Conservation (phyloP, 345 rosid species). For the Noccaea caerulescens region DNA sequence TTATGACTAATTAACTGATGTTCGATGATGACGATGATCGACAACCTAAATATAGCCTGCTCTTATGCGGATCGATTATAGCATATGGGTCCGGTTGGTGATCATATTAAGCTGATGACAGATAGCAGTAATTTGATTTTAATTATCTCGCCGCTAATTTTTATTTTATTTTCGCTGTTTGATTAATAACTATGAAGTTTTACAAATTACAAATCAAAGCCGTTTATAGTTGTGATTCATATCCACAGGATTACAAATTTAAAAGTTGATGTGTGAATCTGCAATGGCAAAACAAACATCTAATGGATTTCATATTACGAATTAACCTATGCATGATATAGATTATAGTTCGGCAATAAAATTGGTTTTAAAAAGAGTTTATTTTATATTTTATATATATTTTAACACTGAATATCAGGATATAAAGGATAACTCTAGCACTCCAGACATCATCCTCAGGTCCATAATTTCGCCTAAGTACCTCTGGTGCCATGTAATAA, state of each 20-base stretch:
- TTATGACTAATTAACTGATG: no score
- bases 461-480: conserved; percentile 77
- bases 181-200: no score
- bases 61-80: no score
- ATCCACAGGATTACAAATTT: not conserved
- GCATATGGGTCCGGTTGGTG: no score
- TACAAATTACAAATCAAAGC: no score
- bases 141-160: no score
- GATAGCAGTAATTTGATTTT: no score
- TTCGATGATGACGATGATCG: not conserved
- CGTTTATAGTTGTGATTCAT: not conserved
- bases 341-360: not conserved
- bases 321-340: not conserved
- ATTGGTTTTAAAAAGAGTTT: no score
- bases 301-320: not conserved
- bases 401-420: no score
- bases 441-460: conserved; percentile 93
- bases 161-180: no score
- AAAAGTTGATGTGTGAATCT: not conserved
- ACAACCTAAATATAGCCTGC: not conserved
- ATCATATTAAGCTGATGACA: no score
- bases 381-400: no score
- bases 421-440: conserved; percentile 88
- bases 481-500: conserved; percentile 96
- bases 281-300: not conserved